Base-by-base conservation (phyloP, 495 filamentous ascomycete genomes). In the Aspergillus cristatus region DNA sequence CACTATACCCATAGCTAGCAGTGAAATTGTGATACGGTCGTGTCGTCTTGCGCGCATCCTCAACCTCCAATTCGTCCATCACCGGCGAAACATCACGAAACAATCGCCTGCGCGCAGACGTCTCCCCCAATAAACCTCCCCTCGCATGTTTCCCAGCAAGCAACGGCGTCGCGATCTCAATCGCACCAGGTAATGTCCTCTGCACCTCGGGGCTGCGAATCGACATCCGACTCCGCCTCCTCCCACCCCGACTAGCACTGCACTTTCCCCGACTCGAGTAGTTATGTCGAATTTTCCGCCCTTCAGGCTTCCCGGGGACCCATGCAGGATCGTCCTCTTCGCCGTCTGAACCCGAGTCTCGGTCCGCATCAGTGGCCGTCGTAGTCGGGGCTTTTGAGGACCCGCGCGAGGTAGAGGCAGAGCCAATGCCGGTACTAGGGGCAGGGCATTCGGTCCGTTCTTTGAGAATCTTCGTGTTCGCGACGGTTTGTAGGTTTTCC, bases 81-180 rank as follows among this genome's bases (percentile, higher is more conserved):
- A 13, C 15, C 20, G 32, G 28, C 15, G 43, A 7, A 14, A 44
- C 2, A 16, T 18, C 28, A 24, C 38, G 46, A 38, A 54, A 50
- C 13, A 54, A 35, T 29, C 47, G 51, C 22, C 41, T 42, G 13
- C 47, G 44, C 6, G 45, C 28, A 13, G 48, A 47, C 20, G 39
- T 28, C 6, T 17, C 28, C 15, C 38, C 40, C 24, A 34, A 16
- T 5, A 28, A 15, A 32, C 60, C 43, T 8, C 20, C 8, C 20
- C 20, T 8, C 47, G 47, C 48, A 32, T 51, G 16, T 38, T 54
- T 65, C 6, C 64, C 64, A 0, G 59, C 65, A 35, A 70, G 67
- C 47, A 65, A 41, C 6, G 66, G 66, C 13, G 66, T 70, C 28
- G 66, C 60, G 17, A 70, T 51, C 39, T 70, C 59, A 36, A 70